phyloP scores from a whole-genome alignment of 2,329 filamentous ascomycete species.

The Sporothrix protearum region DNA sequence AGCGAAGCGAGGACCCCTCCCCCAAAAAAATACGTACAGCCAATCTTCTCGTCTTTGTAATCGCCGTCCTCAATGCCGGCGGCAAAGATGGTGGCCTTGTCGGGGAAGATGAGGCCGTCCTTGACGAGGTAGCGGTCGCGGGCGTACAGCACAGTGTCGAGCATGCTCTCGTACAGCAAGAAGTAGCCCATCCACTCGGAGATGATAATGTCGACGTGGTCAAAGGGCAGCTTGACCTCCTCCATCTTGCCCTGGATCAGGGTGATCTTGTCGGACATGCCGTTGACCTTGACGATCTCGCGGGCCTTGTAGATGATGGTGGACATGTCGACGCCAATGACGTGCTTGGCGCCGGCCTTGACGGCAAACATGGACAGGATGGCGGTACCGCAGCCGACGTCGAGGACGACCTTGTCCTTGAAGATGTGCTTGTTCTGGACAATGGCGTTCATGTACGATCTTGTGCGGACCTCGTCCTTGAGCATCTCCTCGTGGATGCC shows the following conservation, averaged over 20 bases:
- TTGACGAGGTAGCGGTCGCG: conserved; percentile 85
- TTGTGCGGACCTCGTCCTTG: conserved; percentile 98
- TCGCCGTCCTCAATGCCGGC: conserved; percentile 98
- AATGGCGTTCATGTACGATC: conserved; percentile 95
- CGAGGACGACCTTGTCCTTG: conserved; percentile 87
- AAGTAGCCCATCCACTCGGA: conserved; percentile 99
- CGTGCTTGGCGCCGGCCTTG: conserved; percentile 93
- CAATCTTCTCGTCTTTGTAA: conserved; percentile 99
- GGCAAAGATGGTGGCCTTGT: conserved; percentile 97
- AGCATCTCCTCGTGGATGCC: conserved; percentile 98
- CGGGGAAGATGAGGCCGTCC: conserved; percentile 93
- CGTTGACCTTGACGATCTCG: conserved; percentile 90
- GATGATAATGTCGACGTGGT: conserved; percentile 98
- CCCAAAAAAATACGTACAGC: conserved; percentile 69
- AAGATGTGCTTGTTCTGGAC: conserved; percentile 94
- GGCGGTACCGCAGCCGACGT: conserved; percentile 94
- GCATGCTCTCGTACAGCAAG: conserved; percentile 96
- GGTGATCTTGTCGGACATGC: conserved; percentile 92
- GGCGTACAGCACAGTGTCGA: conserved; percentile 96
- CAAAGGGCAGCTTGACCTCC: conserved; percentile 87
- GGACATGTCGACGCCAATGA: conserved; percentile 99
- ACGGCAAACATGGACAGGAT: conserved; percentile 99
- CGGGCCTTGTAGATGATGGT: conserved; percentile 98
- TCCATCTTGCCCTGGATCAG: conserved; percentile 99
- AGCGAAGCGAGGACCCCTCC: background rate